Conservation (phyloP, 2,329 filamentous ascomycete species). For the Colletotrichum agaves region DNA sequence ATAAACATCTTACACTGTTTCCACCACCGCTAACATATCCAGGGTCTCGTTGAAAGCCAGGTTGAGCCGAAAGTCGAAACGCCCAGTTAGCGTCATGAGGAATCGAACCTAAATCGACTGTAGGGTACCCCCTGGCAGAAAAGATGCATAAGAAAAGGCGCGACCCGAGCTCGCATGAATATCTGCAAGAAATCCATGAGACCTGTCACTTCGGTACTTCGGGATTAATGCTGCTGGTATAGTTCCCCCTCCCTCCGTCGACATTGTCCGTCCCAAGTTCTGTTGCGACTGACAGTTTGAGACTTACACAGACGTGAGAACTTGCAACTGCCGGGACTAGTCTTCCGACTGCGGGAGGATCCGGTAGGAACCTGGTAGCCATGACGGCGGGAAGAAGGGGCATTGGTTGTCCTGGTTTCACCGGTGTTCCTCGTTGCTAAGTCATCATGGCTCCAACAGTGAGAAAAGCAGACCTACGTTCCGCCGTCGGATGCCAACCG, state of each 20-base stretch:
- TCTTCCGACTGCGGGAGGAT: neutral
- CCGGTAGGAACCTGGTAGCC: neutral
- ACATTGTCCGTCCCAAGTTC: constrained; percentile 20
- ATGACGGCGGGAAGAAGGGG: neutral
- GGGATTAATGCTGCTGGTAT: constrained; percentile 6
- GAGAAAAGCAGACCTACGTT: neutral
- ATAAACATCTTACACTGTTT: neutral
- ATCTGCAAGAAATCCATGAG: neutral
- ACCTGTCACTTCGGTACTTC: constrained; percentile 17
- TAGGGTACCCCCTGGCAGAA: too few species aligned
- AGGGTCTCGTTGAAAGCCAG: neutral
- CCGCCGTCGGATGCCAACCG: neutral
- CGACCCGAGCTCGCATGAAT: neutral
- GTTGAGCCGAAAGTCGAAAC: too few species aligned
- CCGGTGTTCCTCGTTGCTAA: neutral
- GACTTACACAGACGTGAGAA: neutral
- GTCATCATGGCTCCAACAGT: neutral
- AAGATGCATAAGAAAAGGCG: neutral
- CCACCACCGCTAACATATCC: constrained; percentile 2
- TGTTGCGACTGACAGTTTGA: constrained; percentile 27
- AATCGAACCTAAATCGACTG: too few species aligned
- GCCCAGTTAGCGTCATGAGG: too few species aligned
- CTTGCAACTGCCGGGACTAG: constrained; percentile 11
- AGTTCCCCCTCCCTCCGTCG: neutral
- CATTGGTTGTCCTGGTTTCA: neutral